Conservation (phyloP, 2,329 filamentous ascomycete genomes). For the Dendryphion nanum region DNA sequence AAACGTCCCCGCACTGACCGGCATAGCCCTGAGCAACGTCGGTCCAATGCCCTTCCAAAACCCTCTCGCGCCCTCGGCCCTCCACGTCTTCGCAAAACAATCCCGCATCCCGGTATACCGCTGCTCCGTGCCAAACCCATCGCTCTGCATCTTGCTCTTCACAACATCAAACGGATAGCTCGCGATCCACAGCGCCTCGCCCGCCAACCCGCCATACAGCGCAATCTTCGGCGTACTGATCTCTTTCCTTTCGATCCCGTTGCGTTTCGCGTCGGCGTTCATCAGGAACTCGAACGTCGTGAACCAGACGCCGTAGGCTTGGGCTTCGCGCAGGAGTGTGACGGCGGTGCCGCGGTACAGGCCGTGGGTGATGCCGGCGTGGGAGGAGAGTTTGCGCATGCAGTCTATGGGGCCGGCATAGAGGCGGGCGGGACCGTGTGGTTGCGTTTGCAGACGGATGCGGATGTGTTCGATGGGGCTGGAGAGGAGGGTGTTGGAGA, state of each 20-base stretch:
- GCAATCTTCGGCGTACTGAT: conserved; percentile 85
- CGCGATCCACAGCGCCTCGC: conserved; percentile 87
- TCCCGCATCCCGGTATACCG: conserved; percentile 81
- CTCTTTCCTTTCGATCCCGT: conserved; percentile 70
- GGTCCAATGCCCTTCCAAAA: conserved; percentile 96
- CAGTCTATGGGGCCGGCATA: conserved; percentile 89
- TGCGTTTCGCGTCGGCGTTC: conserved; percentile 81
- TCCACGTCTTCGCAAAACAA: conserved; percentile 82
- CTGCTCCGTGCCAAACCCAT: conserved; percentile 75
- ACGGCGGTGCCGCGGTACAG: conserved; percentile 87
- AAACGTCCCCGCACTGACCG: conserved; percentile 96
- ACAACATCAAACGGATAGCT: conserved; percentile 97
- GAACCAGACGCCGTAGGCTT: conserved; percentile 97
- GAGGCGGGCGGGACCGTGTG: conserved; percentile 74
- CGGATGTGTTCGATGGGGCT: conserved; percentile 95
- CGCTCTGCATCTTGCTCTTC: conserved; percentile 99
- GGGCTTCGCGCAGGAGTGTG: conserved; percentile 83
- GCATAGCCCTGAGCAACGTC: conserved; percentile 91
- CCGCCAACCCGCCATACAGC: conserved; percentile 86
- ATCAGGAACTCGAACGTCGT: conserved; percentile 93
- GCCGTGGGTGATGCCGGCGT: conserved; percentile 67
- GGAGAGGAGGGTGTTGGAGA: conserved; percentile 86
- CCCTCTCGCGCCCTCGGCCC: conserved; percentile 71
- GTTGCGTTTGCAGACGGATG: conserved; percentile 94
- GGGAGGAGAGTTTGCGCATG: conserved; percentile 73